These are phyloP conservation scores for Actinomortierella ambigua DNA, from an alignment of 371 early-diverging fungal species.

Conservation along the genomic window DNA sequence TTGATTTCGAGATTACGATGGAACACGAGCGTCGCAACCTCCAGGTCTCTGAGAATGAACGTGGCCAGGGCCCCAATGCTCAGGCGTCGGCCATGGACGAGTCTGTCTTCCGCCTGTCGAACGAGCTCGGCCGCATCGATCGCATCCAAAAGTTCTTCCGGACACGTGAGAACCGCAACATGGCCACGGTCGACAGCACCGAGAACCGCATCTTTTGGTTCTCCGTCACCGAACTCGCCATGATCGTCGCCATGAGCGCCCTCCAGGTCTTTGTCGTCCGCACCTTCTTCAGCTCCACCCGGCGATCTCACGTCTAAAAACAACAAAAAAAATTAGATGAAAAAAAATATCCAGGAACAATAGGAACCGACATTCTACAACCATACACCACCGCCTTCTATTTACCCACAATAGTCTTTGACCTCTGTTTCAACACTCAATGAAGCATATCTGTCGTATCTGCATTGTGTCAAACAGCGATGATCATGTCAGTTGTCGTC, in stretches of 20 bases:
- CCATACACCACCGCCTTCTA: no score
- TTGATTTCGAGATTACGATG: slow-evolving; percentile 90
- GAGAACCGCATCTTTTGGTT: slow-evolving; percentile 90
- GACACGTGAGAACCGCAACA: slow-evolving; percentile 87
- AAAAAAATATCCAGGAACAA: no score
- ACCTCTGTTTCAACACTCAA: no score
- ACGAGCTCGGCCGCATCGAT: slow-evolving; percentile 63
- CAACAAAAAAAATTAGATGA: background rate
- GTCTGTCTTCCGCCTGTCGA: slow-evolving; percentile 55
- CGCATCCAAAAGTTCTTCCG: slow-evolving; percentile 87
- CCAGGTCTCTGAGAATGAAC: slow-evolving; percentile 43
- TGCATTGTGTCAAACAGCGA: no score
- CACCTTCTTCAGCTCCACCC: slow-evolving; percentile 70
- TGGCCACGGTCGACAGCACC: slow-evolving; percentile 83
- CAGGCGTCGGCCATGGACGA: slow-evolving; percentile 71
- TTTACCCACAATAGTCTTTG: no score
- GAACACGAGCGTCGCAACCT: slow-evolving; percentile 75
- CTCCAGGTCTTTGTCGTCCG: slow-evolving; percentile 87
- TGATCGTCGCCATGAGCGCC: slow-evolving; percentile 81
- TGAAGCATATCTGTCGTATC: no score
- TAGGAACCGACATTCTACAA: no score
- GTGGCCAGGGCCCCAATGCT: slow-evolving; percentile 44
- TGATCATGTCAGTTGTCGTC: no score
- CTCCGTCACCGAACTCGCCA: slow-evolving; percentile 70
- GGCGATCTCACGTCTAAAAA: slow-evolving; percentile 65